Percentiles rank a stretch among this genome's conserved stretches.
These are phyloP conservation scores for Margaritispora aquatica DNA, from an alignment of 495 filamentous ascomycete species.

Conservation along the genomic window DNA sequence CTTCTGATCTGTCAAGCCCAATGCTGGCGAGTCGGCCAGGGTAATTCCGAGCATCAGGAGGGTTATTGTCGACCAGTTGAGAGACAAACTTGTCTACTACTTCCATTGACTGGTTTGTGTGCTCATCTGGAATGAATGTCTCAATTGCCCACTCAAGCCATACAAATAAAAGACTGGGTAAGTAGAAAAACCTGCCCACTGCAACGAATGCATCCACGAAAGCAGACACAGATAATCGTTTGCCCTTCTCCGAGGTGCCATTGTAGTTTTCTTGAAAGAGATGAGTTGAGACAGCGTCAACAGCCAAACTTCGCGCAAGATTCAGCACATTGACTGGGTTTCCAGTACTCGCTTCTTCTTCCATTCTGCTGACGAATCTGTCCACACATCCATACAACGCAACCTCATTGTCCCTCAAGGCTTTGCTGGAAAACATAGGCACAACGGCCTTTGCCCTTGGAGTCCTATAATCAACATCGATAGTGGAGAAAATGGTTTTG, in stretches of 20 bases:
- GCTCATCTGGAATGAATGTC: slow-evolving; percentile 23
- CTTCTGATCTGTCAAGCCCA: slow-evolving; percentile 34
- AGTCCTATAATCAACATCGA: slow-evolving; percentile 32
- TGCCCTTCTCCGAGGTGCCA: slow-evolving; percentile 28
- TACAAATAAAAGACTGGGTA: slow-evolving; percentile 32
- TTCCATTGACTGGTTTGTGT: slow-evolving; percentile 27
- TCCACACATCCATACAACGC: slow-evolving; percentile 31
- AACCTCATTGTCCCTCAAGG: slow-evolving; percentile 27
- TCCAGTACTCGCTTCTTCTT: slow-evolving; percentile 24
- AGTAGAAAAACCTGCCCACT: slow-evolving; percentile 41
- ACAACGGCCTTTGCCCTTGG: slow-evolving; percentile 42
- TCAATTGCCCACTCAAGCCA: slow-evolving; percentile 29
- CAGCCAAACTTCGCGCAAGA: slow-evolving; percentile 34
- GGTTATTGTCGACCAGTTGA: slow-evolving; percentile 13
- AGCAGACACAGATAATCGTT: slow-evolving; percentile 29
- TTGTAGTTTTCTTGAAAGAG: slow-evolving; percentile 40
- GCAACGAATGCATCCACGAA: slow-evolving; percentile 42
- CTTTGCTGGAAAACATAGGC: slow-evolving; percentile 38
- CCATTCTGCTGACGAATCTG: slow-evolving; percentile 31
- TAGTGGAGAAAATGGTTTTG: slow-evolving; percentile 44
- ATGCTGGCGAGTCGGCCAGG: slow-evolving; percentile 39
- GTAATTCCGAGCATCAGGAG: slow-evolving; percentile 30
- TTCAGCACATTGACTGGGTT: slow-evolving; percentile 39
- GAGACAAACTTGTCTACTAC: slow-evolving; percentile 35
- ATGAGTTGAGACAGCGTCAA: slow-evolving; percentile 40